A percentile compares a stretch with the other conserved stretches of the same genome.
phyloP scores from a whole-genome alignment of 1,284 basidiomycete species.

The Xerocomus nothofagi region DNA sequence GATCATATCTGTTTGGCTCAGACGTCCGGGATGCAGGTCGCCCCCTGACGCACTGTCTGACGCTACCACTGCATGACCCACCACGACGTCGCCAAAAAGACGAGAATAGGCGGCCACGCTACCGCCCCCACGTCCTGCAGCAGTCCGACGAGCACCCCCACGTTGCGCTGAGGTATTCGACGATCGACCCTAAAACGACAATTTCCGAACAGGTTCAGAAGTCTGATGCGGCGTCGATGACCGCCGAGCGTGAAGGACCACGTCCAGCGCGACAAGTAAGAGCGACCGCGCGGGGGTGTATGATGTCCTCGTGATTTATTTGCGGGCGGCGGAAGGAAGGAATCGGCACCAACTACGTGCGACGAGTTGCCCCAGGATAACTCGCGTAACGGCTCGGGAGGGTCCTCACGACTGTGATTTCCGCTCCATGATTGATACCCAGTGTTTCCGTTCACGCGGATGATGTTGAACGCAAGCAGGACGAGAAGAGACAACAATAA shows the following conservation, averaged over 20 bases:
- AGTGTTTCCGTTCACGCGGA: conserved; percentile 15
- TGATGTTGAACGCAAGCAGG: conserved; percentile 39
- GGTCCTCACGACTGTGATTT: conserved; percentile 10
- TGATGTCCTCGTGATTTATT: conserved; percentile 12
- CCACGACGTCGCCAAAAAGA: conserved; percentile 26
- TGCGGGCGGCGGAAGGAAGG: conserved; percentile 20
- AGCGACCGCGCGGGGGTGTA: conserved; percentile 12
- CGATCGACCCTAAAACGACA: conserved; percentile 7
- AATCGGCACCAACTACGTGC: conserved; percentile 6
- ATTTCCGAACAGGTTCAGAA: conserved; percentile 21
- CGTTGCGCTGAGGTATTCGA: conserved; percentile 17
- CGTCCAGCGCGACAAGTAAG: conserved; percentile 20
- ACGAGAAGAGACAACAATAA: conserved; percentile 42
- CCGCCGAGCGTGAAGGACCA: conserved; percentile 32
- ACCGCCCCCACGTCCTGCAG: conserved; percentile 35
- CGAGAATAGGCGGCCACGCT: conserved; percentile 38
- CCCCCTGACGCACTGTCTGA: neutral
- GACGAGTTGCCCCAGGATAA: conserved; percentile 6
- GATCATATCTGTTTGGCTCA: neutral
- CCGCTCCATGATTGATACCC: conserved; percentile 5
- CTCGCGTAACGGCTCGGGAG: conserved; percentile 12
- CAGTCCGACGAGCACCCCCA: conserved; percentile 34
- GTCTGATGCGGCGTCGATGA: conserved; percentile 28
- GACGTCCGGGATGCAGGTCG: neutral
- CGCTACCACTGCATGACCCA: conserved; percentile 31